Percentiles rank a stretch among this genome's conserved stretches.
These are phyloP conservation scores for Lobosporangium transversale DNA, from an alignment of 192 early-diverging fungal genomes.

Conservation along the genomic window DNA sequence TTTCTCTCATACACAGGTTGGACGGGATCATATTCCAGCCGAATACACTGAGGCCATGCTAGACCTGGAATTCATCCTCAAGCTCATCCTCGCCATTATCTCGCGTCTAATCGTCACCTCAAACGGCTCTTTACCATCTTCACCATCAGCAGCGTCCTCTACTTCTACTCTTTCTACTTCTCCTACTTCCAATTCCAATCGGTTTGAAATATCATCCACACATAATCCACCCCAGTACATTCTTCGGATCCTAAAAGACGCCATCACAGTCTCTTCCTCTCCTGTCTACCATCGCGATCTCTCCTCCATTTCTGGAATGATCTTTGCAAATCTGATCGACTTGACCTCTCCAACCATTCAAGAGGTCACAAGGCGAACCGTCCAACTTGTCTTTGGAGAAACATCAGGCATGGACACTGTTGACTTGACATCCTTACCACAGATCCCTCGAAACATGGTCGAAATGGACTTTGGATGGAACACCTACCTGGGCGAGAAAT, in stretches of 20 bases:
- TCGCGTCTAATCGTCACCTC: conserved; percentile 36
- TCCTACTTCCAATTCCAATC: too few relatives aligned
- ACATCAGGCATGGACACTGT: conserved; percentile 3
- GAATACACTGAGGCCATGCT: conserved; percentile 39
- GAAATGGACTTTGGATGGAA: conserved; percentile 50
- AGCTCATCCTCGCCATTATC: conserved; percentile 50
- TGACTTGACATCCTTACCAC: conserved; percentile 23
- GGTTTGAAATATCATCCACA: conserved; percentile 29
- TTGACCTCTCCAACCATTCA: conserved; percentile 29
- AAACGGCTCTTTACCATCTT: background rate
- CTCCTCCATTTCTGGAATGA: conserved; percentile 51
- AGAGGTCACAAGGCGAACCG: conserved; percentile 18
- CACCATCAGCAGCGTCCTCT: background rate
- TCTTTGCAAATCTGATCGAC: conserved; percentile 47
- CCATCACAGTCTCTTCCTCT: conserved; percentile 43
- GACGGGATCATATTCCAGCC: conserved; percentile 29
- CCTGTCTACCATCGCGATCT: conserved; percentile 46
- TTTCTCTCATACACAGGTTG: too few relatives aligned
- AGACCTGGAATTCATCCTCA: conserved; percentile 48
- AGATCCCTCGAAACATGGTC: conserved; percentile 29
- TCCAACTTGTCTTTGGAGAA: conserved; percentile 31
- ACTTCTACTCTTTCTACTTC: too few relatives aligned
- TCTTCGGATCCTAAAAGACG: conserved; percentile 41
- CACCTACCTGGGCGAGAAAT: conserved; percentile 44
- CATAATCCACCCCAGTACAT: conserved; percentile 28